Evolutionary conservation across 345 rosid species (phyloP).

Genomic region (Gynandropsis gynandra): DNA sequence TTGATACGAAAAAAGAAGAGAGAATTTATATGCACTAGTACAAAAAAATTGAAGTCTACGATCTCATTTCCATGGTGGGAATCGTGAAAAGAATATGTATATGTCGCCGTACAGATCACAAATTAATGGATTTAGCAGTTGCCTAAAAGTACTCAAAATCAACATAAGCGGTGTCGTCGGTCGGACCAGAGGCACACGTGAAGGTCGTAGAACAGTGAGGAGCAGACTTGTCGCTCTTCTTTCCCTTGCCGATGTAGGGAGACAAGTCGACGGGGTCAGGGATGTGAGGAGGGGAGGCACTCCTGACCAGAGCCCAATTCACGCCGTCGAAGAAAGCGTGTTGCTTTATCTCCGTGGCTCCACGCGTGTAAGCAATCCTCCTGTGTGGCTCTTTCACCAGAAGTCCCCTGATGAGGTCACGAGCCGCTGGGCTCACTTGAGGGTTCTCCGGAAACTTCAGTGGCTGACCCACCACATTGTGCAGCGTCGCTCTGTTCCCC

Average conservation of each 20-base stretch:
- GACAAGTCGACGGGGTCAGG: constrained; percentile 78
- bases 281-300: constrained; percentile 82
- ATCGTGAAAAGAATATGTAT: too few species aligned
- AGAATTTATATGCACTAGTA: too few species aligned
- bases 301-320: constrained; percentile 88
- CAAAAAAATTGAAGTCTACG: too few species aligned
- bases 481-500: constrained; percentile 84
- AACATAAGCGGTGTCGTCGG: constrained; percentile 44
- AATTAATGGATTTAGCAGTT: not conserved
- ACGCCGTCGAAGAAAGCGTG: constrained; percentile 88
- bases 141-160: constrained; percentile 65
- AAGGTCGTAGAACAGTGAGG: constrained; percentile 21
- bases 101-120: too few species aligned
- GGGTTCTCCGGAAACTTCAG: constrained; percentile 72
- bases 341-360: constrained; percentile 96
- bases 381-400: constrained; percentile 80
- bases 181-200: constrained; percentile 29
- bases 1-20: too few species aligned
- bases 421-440: constrained; percentile 52
- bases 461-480: constrained; percentile 88
- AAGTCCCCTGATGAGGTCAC: constrained; percentile 77
- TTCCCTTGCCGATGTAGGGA: constrained; percentile 42
- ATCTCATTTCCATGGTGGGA: too few species aligned
- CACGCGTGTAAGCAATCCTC: constrained; percentile 68
- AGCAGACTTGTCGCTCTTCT: constrained; percentile 22